Evolutionary conservation across 495 filamentous ascomycete genomes (phyloP).

Genomic region (Lepraria neglecta): DNA sequence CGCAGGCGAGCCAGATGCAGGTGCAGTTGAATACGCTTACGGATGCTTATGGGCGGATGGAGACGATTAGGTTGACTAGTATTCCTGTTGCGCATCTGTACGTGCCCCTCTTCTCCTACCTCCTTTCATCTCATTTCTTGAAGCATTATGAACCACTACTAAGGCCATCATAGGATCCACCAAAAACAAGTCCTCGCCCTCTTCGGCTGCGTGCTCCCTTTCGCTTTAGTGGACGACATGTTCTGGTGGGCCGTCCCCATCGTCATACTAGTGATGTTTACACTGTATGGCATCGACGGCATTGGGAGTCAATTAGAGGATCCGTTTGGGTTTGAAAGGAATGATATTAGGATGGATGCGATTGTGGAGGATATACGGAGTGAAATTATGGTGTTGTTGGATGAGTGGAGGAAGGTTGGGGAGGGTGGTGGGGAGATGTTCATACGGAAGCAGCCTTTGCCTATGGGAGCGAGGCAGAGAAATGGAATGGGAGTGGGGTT

Average conservation of each 20-base stretch:
- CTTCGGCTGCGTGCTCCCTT: slow-evolving; percentile 65
- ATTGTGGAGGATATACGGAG: slow-evolving; percentile 60
- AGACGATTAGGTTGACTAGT: slow-evolving; percentile 65
- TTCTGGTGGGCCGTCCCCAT: slow-evolving; percentile 68
- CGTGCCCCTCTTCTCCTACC: slow-evolving; percentile 22
- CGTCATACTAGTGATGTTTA: slow-evolving; percentile 62
- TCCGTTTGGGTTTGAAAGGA: slow-evolving; percentile 67
- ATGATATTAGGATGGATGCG: slow-evolving; percentile 75
- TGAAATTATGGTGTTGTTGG: slow-evolving; percentile 58
- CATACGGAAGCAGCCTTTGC: slow-evolving; percentile 12
- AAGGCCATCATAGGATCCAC: slow-evolving; percentile 48
- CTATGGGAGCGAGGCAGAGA: not conserved
- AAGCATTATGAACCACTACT: not conserved
- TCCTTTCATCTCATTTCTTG: not conserved
- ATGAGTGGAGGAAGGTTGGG: slow-evolving; percentile 52
- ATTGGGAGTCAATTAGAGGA: slow-evolving; percentile 71
- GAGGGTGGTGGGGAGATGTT: slow-evolving; percentile 29
- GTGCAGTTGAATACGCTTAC: slow-evolving; percentile 55
- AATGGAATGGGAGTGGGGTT: not conserved
- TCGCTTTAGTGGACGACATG: slow-evolving; percentile 66
- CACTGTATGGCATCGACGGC: slow-evolving; percentile 67
- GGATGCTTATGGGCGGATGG: slow-evolving; percentile 65
- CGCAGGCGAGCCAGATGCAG: slow-evolving; percentile 57
- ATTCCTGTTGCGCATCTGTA: slow-evolving; percentile 71
- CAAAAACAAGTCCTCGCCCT: slow-evolving; percentile 69